Base-by-base conservation (phyloP, 2,329 filamentous ascomycete genomes). In the Trichoderma sp. region DNA sequence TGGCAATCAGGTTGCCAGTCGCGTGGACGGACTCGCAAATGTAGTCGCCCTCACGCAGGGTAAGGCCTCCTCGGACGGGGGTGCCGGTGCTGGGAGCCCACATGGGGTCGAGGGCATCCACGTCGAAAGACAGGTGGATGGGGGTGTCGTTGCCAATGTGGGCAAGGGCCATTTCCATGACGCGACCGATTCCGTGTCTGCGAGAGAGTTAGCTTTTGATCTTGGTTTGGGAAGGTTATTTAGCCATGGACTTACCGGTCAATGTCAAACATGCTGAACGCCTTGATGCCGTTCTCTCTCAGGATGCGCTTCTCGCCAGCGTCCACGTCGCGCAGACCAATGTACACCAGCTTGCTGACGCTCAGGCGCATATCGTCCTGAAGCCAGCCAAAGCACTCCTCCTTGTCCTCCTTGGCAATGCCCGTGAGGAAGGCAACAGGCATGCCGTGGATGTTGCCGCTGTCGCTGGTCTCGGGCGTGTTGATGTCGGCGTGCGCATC, bases 401-500 rank as follows among this genome's bases (percentile, higher is more conserved):
- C 87, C 68, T 87, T 84, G 59, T 92, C 87, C 75, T 94, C 92
- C 73, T 83, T 89, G 56, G 94, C 92, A 68, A 99, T 83, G 0
- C 96, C 93, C 0, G 94, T 94, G 73, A 97, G 80, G 81, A 98
- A 99, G 4, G 93, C 89, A 46, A 98, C 92, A 2, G 96, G 96
- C 96, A 99, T 99, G 74, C 96, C 96, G 82, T 99, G 96, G 72
- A 99, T 91, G 81, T 98, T 98, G 39, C 96, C 96, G 73, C 91
- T 96, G 52, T 87, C 91, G 73, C 91, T 95, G 59, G 89, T 91
- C 86, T 98, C 94, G 65, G 95, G 96, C 1, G 92, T 94, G 83
- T 99, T 99, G 84, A 99, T 97, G 80, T 99, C 96, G 66, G 95
- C 91, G 81, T 99, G 96, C 30, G 96, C 96, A 81, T 99, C 96